Evolutionary conservation across 208 protist species (phyloP), one percentile per base, ranked within the genome.

Genomic region (Crithidia expoeki): DNA sequence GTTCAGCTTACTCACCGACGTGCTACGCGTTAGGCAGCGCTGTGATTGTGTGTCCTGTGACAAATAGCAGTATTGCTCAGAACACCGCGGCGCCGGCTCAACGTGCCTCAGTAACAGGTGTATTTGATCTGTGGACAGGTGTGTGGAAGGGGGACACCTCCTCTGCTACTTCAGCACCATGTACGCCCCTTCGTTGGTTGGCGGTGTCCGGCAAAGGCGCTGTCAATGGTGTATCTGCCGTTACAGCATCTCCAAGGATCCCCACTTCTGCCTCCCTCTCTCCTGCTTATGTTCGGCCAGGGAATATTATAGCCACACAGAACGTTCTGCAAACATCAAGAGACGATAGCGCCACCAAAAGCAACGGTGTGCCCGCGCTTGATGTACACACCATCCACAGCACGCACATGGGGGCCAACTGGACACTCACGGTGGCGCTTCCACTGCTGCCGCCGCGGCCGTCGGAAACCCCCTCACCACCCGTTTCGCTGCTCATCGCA

Each of bases 121-220:
- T 74, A 16, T 84, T 78, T 53, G 58, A 86, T 62, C 60, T 79
- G 19, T 86, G 84, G 83, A 77, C 75, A 6, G 83, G 83, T 2
- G 63, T 32, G 36, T 71, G 69, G 44, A 30, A 73, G 21, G 7
- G 14, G 19, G 49, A 51, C 23, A 11, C 21, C 17, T 49, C 55
- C 17, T 10, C 56, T 21, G n/a, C 59, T 3, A n/a, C 25, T 2
- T 4, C n/a, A 49, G 3, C 33, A 49, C 4, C 21, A n/a, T 7
- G 36, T n/a, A 6, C 30, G 4, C 32, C 58, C 0, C 58, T 64
- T 5, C 27, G 17, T 7, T 64, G 58, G 58, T 16, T 64, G 42
- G 19, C 58, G 0, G 14, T 52, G 23, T 30, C 58, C 2, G 27
- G 42, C 10, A 32, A 17, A 2, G 16, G 42, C 4, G 34, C 2